Percentiles rank a stretch among this genome's conserved stretches.
Conservation (phyloP, 108 stramenopile species). For the Nitzschia sp. region DNA sequence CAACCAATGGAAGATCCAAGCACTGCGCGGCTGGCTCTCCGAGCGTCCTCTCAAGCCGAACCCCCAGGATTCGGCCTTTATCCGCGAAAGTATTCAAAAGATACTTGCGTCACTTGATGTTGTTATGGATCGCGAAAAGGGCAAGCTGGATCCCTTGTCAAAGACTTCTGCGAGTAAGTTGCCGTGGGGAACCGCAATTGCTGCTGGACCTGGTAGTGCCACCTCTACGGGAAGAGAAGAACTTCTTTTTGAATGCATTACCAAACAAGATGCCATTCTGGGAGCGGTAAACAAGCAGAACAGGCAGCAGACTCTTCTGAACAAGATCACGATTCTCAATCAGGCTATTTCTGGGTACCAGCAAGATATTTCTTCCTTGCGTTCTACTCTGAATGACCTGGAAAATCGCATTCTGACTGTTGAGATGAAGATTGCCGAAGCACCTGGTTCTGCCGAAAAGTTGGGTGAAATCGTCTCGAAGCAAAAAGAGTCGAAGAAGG, state of each 20-base stretch:
- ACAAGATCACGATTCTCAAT: constrained; percentile 33
- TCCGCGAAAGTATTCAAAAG: constrained; percentile 16
- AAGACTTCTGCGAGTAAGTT: constrained; percentile 13
- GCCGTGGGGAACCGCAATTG: constrained; percentile 8
- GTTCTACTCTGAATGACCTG: constrained; percentile 24
- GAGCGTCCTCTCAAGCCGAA: constrained; percentile 39
- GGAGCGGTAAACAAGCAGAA: constrained; percentile 28
- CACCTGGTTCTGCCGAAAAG: constrained; percentile 14
- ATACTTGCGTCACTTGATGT: constrained; percentile 14
- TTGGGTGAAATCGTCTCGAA: constrained; percentile 22
- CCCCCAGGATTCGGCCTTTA: constrained; percentile 18
- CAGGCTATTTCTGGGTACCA: constrained; percentile 31
- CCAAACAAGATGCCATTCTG: constrained; percentile 34
- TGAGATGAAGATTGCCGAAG: constrained; percentile 39
- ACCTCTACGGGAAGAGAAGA: background rate
- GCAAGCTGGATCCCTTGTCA: background rate
- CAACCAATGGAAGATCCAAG: constrained; percentile 36
- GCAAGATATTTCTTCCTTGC: constrained; percentile 25
- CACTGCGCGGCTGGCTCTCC: constrained; percentile 26
- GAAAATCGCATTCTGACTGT: constrained; percentile 35
- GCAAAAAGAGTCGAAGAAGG: constrained; percentile 21
- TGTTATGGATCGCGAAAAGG: constrained; percentile 28
- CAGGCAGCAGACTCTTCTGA: constrained; percentile 28
- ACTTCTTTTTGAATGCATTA: constrained; percentile 6
- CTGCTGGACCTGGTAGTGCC: constrained; percentile 11